These are phyloP conservation scores for Rhytidhysteron rufulum DNA, from an alignment of 2,329 filamentous ascomycete genomes.

Conservation along the genomic window DNA sequence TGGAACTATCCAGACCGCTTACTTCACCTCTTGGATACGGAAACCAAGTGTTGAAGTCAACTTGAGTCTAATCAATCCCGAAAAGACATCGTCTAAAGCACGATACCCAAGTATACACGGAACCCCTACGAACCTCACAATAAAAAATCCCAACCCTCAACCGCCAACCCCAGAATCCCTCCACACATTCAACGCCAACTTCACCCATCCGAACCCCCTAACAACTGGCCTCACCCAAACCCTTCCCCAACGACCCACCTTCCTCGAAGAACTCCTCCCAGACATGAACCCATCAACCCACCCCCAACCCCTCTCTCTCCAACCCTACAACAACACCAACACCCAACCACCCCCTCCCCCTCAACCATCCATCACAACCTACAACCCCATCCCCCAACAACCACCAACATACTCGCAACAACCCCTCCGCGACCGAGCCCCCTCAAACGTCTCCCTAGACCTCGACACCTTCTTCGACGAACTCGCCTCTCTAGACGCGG, in stretches of 20 bases:
- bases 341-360: conserved; percentile 3
- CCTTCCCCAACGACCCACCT: conserved; percentile 10
- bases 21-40: background rate
- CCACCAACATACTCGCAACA: too few species aligned
- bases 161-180: conserved; percentile 18
- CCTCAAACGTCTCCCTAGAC: conserved; percentile 38
- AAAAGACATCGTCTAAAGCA: background rate
- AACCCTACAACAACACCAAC: conserved; percentile 1
- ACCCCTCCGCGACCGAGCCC: conserved; percentile 10
- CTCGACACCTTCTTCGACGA: conserved; percentile 56
- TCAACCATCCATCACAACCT: conserved; percentile 6
- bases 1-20: conserved; percentile 10
- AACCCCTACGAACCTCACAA: conserved; percentile 6
- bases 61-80: background rate
- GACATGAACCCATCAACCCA: conserved; percentile 13
- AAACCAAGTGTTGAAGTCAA: background rate
- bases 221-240: too few species aligned
- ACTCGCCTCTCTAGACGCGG: conserved; percentile 53
- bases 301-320: conserved; percentile 1
- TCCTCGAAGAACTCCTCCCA: conserved; percentile 19
- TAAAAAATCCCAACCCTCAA: conserved; percentile 4
- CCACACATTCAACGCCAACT: conserved; percentile 9
- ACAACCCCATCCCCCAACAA: conserved; percentile 21
- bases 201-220: too few species aligned
- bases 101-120: conserved; percentile 1